Evolutionary conservation across 345 rosid genomes (phyloP).

Genomic region (Lenwebbia sp.): DNA sequence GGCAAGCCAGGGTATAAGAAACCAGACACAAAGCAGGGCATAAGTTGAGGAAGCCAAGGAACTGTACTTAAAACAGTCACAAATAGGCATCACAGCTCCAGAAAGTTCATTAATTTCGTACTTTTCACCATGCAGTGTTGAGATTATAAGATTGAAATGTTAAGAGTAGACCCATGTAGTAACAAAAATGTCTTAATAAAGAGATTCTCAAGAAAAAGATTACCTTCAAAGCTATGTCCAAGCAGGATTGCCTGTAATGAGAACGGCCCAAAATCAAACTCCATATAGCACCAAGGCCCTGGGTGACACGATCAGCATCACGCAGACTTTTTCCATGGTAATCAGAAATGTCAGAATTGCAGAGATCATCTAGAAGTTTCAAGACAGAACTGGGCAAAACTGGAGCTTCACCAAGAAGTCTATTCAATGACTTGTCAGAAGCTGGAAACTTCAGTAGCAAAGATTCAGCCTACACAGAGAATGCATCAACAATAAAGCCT

Average conservation of each 20-base stretch:
- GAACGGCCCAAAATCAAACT: slow-evolving; percentile 91
- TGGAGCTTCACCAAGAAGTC: slow-evolving; percentile 93
- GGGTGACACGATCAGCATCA: slow-evolving; percentile 88
- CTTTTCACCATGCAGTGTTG: neutral
- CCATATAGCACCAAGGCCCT: slow-evolving; percentile 98
- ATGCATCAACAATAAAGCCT: slow-evolving; percentile 1
- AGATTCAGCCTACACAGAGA: slow-evolving; percentile 62
- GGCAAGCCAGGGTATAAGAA: neutral
- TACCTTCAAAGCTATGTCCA: slow-evolving; percentile 85
- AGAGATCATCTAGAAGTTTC: slow-evolving; percentile 65
- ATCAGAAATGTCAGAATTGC: slow-evolving; percentile 58
- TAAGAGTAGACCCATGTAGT: neutral
- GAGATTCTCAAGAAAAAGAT: neutral
- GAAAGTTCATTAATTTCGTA: neutral
- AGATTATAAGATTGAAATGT: neutral
- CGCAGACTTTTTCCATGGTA: slow-evolving; percentile 42
- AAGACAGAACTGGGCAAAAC: slow-evolving; percentile 63
- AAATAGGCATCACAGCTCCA: neutral
- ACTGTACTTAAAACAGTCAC: neutral
- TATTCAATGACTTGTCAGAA: slow-evolving; percentile 87
- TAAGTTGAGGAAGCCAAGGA: neutral
- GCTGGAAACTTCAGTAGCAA: slow-evolving; percentile 82
- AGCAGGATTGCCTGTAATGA: slow-evolving; percentile 68
- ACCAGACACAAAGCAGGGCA: neutral
- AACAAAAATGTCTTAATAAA: neutral